Base-by-base conservation (phyloP, 176 grass and related monocot species). In the Tuctoria greenei region DNA sequence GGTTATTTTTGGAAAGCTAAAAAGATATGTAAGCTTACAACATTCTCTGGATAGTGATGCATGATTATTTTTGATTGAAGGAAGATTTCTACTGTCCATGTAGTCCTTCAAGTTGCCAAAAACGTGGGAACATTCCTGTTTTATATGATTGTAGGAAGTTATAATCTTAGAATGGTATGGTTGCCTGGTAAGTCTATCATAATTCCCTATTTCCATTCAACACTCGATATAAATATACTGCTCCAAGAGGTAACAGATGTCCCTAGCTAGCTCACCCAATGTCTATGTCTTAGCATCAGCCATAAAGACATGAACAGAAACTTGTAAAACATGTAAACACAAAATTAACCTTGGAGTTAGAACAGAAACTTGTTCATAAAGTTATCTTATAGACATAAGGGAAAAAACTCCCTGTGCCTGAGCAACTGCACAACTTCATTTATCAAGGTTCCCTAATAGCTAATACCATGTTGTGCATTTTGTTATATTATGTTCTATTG, bases 361-460 rank as follows among this genome's bases (percentile, higher is more conserved):
- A 35, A 36, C 18, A 49, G 6, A 34, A 40, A 51, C 20, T 37
- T 47, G 0, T 84, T 84, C 16, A 42, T n/a, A 38, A 50, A 55
- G 15, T 43, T 79, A 5, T 76, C 10, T 36, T 65, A 38, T 54
- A 60, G 56, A 62, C 12, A 45, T 45, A n/a, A 7, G n/a, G 5
- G 27, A 83, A 20, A 46, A 46, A 43, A 16, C 45, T 51, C 45
- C 41, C 17, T 51, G 17, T 20, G 17, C 49, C 18, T 69, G 42
- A 76, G 58, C n/a, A 61, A 60, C 2, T 87, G 57, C 69, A 59
- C 59, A 66, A 41, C 34, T 79, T 52, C 0, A 58, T 67, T 68
- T 26, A 54, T 61, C 13, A 69, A 41, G 43, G 73, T 10, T 62
- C 42, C n/a, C 11, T 61, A 35, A 44, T 21, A 52, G 15, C 11